phyloP scores from a whole-genome alignment of 768 basidiomycete species.

The Suillus subluteus region DNA sequence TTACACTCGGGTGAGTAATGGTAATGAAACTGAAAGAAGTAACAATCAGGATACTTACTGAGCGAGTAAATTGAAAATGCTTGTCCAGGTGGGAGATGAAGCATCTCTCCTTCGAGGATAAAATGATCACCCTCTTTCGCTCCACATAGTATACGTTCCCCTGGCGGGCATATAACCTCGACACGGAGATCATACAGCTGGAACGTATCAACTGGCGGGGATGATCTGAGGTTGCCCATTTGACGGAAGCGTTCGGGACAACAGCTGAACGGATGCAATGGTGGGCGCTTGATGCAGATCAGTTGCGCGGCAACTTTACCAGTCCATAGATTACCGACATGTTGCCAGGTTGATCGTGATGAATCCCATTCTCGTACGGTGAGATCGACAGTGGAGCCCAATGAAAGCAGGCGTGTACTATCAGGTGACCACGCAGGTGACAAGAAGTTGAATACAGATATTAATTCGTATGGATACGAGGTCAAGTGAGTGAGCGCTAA shows the following conservation, averaged over 20 bases:
- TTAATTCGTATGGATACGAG: too few species aligned
- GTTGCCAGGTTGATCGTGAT: too few species aligned
- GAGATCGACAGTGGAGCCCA: too few species aligned
- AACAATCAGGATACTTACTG: conserved; percentile 35
- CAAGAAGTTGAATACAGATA: too few species aligned
- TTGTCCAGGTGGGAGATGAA: conserved; percentile 61
- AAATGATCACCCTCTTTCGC: conserved; percentile 69
- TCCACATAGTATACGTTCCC: conserved; percentile 61
- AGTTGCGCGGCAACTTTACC: not conserved
- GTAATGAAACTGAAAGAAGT: not conserved
- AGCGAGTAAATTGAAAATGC: conserved; percentile 74
- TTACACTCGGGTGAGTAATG: not conserved
- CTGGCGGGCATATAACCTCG: conserved; percentile 62
- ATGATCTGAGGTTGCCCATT: not conserved
- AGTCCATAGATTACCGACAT: too few species aligned
- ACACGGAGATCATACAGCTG: conserved; percentile 67
- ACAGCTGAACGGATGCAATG: not conserved
- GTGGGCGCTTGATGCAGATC: conserved; percentile 1
- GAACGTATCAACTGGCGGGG: conserved; percentile 46
- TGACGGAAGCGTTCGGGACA: not conserved
- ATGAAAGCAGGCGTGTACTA: too few species aligned
- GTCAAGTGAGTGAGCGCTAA: too few species aligned
- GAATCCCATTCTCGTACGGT: too few species aligned
- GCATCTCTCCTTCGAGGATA: conserved; percentile 64
- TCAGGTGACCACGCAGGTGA: too few species aligned